Conservation (phyloP, 257 asterid species). For the Penstemon newberryi region DNA sequence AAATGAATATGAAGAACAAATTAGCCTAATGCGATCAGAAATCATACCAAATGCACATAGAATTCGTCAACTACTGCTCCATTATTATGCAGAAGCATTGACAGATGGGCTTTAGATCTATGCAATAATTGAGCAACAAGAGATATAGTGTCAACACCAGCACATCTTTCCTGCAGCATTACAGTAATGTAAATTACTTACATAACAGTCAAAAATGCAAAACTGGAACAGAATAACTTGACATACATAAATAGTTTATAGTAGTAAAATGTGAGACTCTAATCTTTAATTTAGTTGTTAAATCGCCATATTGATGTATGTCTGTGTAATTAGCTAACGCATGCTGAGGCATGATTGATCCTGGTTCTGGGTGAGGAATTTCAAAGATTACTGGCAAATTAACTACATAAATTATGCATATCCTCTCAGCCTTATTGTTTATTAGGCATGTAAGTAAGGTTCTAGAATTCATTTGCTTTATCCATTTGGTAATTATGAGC, state of each 20-base stretch:
- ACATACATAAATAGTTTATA: neutral
- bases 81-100: conserved; percentile 80
- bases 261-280: conserved; percentile 16
- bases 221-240: conserved; percentile 18
- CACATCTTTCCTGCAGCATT: conserved; percentile 97
- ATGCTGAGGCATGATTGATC: neutral
- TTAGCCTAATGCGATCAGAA: conserved; percentile 17
- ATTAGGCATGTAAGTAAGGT: conserved; percentile 18
- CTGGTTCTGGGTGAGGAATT: neutral
- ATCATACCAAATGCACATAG: conserved; percentile 78
- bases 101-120: conserved; percentile 84
- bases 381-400: conserved; percentile 4
- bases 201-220: conserved; percentile 27
- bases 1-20: conserved; percentile 17
- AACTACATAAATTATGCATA: conserved; percentile 9
- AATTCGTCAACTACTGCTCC: conserved; percentile 84
- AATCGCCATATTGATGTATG: conserved; percentile 2
- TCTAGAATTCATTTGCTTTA: conserved; percentile 8
- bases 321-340: conserved; percentile 13
- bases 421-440: neutral
- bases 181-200: conserved; percentile 31
- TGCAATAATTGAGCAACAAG: conserved; percentile 93
- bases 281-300: neutral
- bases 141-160: conserved; percentile 84
- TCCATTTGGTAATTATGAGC: conserved; percentile 23